Conservation (phyloP, 768 basidiomycete genomes). For the Collybia sp. region DNA sequence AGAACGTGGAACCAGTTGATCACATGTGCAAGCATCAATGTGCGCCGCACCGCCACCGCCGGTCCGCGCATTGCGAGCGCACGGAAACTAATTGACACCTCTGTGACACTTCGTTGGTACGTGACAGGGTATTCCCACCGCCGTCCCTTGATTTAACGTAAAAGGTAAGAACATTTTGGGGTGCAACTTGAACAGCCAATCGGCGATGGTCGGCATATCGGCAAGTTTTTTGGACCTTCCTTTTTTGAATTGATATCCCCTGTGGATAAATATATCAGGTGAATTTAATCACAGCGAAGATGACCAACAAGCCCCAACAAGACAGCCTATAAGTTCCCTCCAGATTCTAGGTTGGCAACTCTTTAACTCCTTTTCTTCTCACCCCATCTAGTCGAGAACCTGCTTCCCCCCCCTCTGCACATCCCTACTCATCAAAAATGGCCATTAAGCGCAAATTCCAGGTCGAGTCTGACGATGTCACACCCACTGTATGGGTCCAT, state of each 20-base stretch:
- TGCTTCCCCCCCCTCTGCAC: constrained; percentile 12
- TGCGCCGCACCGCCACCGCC: too few relatives aligned
- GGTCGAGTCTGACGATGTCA: constrained; percentile 48
- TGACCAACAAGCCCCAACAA: constrained; percentile 18
- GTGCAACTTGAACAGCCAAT: constrained; percentile 20
- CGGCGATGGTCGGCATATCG: constrained; percentile 13
- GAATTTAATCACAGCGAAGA: constrained; percentile 1
- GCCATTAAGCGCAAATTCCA: constrained; percentile 75
- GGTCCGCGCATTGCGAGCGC: too few relatives aligned
- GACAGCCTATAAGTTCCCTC: constrained; percentile 22
- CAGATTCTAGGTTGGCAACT: not conserved
- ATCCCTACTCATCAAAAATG: constrained; percentile 36
- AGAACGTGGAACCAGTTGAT: too few relatives aligned
- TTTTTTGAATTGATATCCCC: too few relatives aligned
- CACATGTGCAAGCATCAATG: too few relatives aligned
- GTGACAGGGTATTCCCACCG: not conserved
- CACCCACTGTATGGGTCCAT: constrained; percentile 36
- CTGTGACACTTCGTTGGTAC: too few relatives aligned
- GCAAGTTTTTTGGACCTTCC: too few relatives aligned
- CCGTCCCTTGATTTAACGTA: constrained; percentile 1
- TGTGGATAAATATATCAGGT: not conserved
- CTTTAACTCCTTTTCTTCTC: constrained; percentile 3
- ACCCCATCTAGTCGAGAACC: constrained; percentile 9
- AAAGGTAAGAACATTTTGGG: constrained; percentile 17
- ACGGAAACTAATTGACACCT: too few relatives aligned